Base-by-base conservation (phyloP, 108 stramenopile species). In the Skeletonema potamos region DNA sequence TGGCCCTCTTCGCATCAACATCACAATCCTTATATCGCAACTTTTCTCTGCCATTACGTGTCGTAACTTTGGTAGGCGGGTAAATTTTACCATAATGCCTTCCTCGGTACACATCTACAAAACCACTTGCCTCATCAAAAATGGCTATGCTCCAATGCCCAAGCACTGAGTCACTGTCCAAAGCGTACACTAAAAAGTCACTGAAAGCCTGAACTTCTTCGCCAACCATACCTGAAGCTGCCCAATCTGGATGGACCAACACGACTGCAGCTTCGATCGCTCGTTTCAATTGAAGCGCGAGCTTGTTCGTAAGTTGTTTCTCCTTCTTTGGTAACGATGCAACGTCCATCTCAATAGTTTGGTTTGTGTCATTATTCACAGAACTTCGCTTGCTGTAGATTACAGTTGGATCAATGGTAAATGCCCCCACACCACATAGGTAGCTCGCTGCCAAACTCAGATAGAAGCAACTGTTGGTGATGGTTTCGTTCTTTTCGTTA, bases 161-260 rank as follows among this genome's bases (percentile, higher is more conserved):
- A 15, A 82, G 29, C 30, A 82, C 32, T 6, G 70, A 72, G 32
- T 76, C 65, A 12, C 75, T 77, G 56, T 82, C 81, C 4, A 82
- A 24, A 39, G 76, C 73, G 34, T 82, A 82, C 8, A 82, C 81
- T 26, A 82, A 70, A 62, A 82, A 82, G 36, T 82, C 81, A 15
- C 64, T 66, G 43, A 82, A 82, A 13, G 81, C 81, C 59, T 82
- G 81, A 15, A 82, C 57, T 51, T 82, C 81, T 48, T 82, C 81
- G 6, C 81, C 81, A 27, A 82, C 81, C 34, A 77, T 51, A 9
- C 81, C 81, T 1, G 56, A 32, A 32, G 55, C 27, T 26, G 81
- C 81, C 81, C 81, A 82, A n/a, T 77, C 69, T 22, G 76, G 81
- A 72, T 82, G 81, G 6, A 77, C 75, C 30, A 66, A 58, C 12